Conservation (phyloP, 192 early-diverging fungal species). For the Coemansia sp. region DNA sequence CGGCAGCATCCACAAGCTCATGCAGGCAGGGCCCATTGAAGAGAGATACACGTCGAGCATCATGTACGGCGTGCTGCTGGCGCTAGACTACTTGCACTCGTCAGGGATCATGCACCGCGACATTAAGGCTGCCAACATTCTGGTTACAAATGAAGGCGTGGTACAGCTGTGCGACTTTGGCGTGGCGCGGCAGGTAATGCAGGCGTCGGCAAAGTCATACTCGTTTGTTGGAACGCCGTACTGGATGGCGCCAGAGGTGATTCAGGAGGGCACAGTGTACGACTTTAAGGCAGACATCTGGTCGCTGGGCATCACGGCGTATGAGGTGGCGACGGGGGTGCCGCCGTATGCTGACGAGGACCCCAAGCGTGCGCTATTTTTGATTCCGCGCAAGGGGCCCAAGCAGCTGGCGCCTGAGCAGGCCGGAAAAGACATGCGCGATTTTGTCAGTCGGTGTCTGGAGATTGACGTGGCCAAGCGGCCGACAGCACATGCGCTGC, state of each 20-base stretch:
- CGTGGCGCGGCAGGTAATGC: constrained; percentile 80
- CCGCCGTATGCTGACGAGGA: constrained; percentile 92
- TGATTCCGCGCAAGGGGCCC: constrained; percentile 82
- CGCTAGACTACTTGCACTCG: constrained; percentile 91
- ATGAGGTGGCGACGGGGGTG: constrained; percentile 93
- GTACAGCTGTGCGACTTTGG: constrained; percentile 98
- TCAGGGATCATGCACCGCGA: constrained; percentile 95
- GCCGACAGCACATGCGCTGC: constrained; percentile 81
- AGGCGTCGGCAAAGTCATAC: constrained; percentile 71
- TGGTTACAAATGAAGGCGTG: constrained; percentile 84
- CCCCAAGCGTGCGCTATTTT: constrained; percentile 82
- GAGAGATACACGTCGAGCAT: constrained; percentile 90
- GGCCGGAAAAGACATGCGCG: constrained; percentile 72
- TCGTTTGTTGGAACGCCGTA: constrained; percentile 96
- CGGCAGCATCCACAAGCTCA: constrained; percentile 75
- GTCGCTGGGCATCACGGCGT: constrained; percentile 97
- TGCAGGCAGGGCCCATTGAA: constrained; percentile 81
- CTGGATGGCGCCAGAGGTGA: constrained; percentile 89
- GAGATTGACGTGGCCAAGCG: constrained; percentile 85
- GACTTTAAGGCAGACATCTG: constrained; percentile 98
- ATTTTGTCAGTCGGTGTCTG: constrained; percentile 86
- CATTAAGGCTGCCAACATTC: constrained; percentile 96
- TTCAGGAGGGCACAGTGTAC: constrained; percentile 78
- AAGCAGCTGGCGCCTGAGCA: constrained; percentile 78
- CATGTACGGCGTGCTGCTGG: constrained; percentile 81